These are phyloP conservation scores for Trichoderma guizhouense DNA, from an alignment of 2,329 filamentous ascomycete species.

Conservation along the genomic window DNA sequence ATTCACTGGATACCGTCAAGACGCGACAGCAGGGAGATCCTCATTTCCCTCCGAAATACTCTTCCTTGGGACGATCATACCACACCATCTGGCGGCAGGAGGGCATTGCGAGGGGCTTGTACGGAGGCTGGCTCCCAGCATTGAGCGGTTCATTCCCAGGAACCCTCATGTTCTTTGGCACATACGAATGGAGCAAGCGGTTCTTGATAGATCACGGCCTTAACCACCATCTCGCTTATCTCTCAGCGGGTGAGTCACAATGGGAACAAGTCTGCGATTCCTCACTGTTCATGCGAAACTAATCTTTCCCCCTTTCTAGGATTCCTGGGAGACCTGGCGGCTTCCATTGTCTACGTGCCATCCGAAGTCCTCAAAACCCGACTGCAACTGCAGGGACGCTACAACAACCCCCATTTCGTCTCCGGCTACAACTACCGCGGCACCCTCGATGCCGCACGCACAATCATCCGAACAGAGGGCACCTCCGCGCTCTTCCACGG, in stretches of 20 bases:
- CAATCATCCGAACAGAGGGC: slow-evolving; percentile 80
- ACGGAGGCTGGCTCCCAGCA: slow-evolving; percentile 89
- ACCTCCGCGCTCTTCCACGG: slow-evolving; percentile 85
- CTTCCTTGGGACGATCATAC: slow-evolving; percentile 85
- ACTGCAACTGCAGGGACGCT: slow-evolving; percentile 87
- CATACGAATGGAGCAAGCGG: slow-evolving; percentile 93
- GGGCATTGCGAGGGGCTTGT: slow-evolving; percentile 78
- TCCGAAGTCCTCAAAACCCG: slow-evolving; percentile 98
- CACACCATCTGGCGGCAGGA: slow-evolving; percentile 91
- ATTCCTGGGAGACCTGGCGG: slow-evolving; percentile 88
- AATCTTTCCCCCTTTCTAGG: slow-evolving; percentile 46
- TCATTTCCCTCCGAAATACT: slow-evolving; percentile 87
- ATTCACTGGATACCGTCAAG: slow-evolving; percentile 97
- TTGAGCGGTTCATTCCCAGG: slow-evolving; percentile 90
- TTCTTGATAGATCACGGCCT: slow-evolving; percentile 81
- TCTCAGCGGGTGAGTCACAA: slow-evolving; percentile 65
- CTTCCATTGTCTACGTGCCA: slow-evolving; percentile 90
- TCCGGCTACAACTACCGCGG: slow-evolving; percentile 95
- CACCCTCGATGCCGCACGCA: slow-evolving; percentile 78
- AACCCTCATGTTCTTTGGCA: slow-evolving; percentile 92
- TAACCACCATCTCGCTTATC: slow-evolving; percentile 78
- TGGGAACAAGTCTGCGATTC: not conserved
- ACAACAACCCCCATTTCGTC: slow-evolving; percentile 90
- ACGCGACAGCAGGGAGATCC: slow-evolving; percentile 96
- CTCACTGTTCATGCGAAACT: slow-evolving; percentile 16